phyloP scores from a whole-genome alignment of 805 yeast species.

The Saturnispora halmiae region DNA sequence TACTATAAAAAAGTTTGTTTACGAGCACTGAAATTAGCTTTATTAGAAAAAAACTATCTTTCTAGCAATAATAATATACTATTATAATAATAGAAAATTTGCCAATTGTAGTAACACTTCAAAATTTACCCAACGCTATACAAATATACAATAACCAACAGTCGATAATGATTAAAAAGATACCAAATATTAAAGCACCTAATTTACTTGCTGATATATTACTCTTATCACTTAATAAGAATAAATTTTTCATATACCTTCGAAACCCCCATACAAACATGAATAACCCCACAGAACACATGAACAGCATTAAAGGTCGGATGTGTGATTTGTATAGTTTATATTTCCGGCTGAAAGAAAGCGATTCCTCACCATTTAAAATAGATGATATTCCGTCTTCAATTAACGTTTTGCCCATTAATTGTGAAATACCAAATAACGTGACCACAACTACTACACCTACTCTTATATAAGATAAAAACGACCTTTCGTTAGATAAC shows the following conservation, averaged over 20 bases:
- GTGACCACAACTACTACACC: conserved; percentile 3
- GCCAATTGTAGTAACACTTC: neutral
- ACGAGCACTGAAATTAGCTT: too few species aligned
- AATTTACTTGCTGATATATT: conserved; percentile 4
- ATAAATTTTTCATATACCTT: conserved; percentile 6
- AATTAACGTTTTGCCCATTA: conserved; percentile 4
- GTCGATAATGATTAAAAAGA: conserved; percentile 1
- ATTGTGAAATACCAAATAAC: conserved; percentile 7
- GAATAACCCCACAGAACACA: conserved; percentile 4
- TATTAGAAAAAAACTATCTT: too few species aligned
- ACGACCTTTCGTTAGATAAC: conserved; percentile 54
- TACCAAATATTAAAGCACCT: neutral
- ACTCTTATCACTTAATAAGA: conserved; percentile 3
- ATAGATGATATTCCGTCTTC: neutral
- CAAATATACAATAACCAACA: conserved; percentile 1
- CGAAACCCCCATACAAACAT: conserved; percentile 7
- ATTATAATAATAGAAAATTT: too few species aligned
- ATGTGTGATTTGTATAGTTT: neutral
- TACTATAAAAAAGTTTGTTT: too few species aligned
- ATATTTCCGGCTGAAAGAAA: too few species aligned
- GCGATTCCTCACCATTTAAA: neutral
- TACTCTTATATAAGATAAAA: conserved; percentile 45
- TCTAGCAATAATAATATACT: too few species aligned
- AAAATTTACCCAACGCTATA: neutral
- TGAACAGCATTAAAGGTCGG: neutral